phyloP scores from a whole-genome alignment of 2,329 filamentous ascomycete genomes.

The Fusarium continuum region DNA sequence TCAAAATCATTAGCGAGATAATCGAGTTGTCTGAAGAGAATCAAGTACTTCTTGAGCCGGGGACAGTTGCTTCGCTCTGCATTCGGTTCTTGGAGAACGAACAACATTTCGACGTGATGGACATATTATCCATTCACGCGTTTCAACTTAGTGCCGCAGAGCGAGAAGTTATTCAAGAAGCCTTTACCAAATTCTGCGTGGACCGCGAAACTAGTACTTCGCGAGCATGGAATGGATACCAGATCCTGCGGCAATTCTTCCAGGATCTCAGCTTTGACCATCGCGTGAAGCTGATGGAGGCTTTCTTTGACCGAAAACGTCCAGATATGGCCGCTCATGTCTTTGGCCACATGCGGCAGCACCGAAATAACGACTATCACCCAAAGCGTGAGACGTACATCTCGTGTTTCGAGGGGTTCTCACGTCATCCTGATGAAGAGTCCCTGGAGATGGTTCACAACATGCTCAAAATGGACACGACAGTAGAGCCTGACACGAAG shows the following conservation, averaged over 20 bases:
- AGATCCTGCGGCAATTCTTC: constrained; percentile 72
- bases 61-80: constrained; percentile 78
- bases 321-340: constrained; percentile 87
- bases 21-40: constrained; percentile 77
- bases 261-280: constrained; percentile 70
- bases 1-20: constrained; percentile 76
- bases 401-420: constrained; percentile 79
- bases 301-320: constrained; percentile 80
- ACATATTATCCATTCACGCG: constrained; percentile 80
- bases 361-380: constrained; percentile 68
- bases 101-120: constrained; percentile 81
- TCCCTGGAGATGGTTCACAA: constrained; percentile 83
- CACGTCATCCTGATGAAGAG: constrained; percentile 61
- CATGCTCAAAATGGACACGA: constrained; percentile 92
- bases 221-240: constrained; percentile 71
- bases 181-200: constrained; percentile 74
- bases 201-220: constrained; percentile 70
- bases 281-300: constrained; percentile 79
- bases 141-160: constrained; percentile 76
- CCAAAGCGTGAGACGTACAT: constrained; percentile 81
- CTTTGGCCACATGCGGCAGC: constrained; percentile 93
- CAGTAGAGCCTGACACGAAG: constrained; percentile 77
- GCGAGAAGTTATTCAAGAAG: constrained; percentile 70
- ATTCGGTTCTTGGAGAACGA: constrained; percentile 77
- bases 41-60: constrained; percentile 73